Evolutionary conservation across 2,329 filamentous ascomycete species (phyloP).

Genomic region (Paecilomyces fulvus): DNA sequence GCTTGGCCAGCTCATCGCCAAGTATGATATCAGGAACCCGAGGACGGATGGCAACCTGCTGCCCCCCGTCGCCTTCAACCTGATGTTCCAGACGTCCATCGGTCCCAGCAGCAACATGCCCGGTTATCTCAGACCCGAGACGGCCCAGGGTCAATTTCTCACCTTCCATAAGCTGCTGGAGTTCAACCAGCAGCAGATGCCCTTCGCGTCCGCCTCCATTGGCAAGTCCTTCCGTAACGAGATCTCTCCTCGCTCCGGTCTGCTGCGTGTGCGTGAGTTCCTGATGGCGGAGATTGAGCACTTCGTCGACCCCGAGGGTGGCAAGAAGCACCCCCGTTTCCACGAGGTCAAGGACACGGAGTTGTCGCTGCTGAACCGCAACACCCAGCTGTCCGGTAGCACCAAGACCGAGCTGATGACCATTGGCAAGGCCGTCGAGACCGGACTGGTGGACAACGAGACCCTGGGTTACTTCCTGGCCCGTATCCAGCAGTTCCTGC

Average conservation of each 20-base stretch:
- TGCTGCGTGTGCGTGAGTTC: constrained; percentile 92
- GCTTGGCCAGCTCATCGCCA: constrained; percentile 79
- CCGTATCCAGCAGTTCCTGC: constrained; percentile 82
- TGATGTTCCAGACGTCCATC: constrained; percentile 97
- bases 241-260: constrained; percentile 84
- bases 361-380: constrained; percentile 72
- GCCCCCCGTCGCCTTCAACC: constrained; percentile 85
- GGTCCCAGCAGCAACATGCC: constrained; percentile 81
- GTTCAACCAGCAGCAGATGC: constrained; percentile 92
- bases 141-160: constrained; percentile 94
- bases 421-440: constrained; percentile 78
- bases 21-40: constrained; percentile 86
- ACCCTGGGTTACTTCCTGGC: constrained; percentile 96
- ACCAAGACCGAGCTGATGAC: constrained; percentile 64
- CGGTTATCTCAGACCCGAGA: constrained; percentile 86
- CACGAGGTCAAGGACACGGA: constrained; percentile 74
- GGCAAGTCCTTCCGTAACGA: constrained; percentile 98
- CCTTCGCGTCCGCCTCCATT: constrained; percentile 93
- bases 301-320: constrained; percentile 87
- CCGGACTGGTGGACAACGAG: constrained; percentile 86
- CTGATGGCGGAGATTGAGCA: constrained; percentile 99
- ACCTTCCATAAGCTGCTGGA: constrained; percentile 95
- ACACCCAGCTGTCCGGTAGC: constrained; percentile 79
- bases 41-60: constrained; percentile 66
- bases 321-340: constrained; percentile 91